phyloP scores from a whole-genome alignment of 305 asterid species.

The Rubia tinctorum region DNA sequence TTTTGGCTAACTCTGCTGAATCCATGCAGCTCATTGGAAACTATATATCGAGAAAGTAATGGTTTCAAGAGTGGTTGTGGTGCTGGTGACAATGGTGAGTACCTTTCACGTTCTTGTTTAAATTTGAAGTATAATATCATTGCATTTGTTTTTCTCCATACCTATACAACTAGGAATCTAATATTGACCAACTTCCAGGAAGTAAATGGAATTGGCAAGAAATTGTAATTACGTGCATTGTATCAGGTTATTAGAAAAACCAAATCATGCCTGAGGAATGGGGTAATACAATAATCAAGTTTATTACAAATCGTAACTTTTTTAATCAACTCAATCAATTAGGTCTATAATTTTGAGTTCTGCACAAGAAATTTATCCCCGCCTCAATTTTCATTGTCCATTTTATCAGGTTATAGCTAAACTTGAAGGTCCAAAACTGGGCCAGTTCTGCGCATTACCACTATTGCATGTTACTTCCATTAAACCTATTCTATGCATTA shows the following conservation, averaged over 20 bases:
- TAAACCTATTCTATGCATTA: not conserved
- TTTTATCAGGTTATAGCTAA: slow-evolving; percentile 90
- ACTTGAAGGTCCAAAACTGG: slow-evolving; percentile 97
- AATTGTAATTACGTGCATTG: too few relatives aligned
- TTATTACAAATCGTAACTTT: too few relatives aligned
- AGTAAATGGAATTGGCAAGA: too few relatives aligned
- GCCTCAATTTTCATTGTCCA: slow-evolving; percentile 16
- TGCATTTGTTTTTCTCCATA: not conserved
- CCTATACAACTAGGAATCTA: too few relatives aligned
- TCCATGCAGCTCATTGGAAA: slow-evolving; percentile 79
- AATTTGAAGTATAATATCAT: not conserved
- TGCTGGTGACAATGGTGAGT: slow-evolving; percentile 86
- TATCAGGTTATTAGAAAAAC: too few relatives aligned
- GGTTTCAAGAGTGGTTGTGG: slow-evolving; percentile 93
- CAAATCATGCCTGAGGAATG: too few relatives aligned
- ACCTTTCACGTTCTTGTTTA: slow-evolving; percentile 7
- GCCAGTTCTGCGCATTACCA: slow-evolving; percentile 93
- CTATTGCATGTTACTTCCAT: slow-evolving; percentile 69
- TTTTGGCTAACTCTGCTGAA: not conserved
- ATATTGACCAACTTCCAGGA: too few relatives aligned
- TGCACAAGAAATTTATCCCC: not conserved
- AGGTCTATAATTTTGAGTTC: not conserved
- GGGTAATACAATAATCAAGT: too few relatives aligned
- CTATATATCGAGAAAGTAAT: slow-evolving; percentile 80
- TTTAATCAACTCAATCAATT: not conserved